A percentile compares a stretch with the other conserved stretches of the same genome.
Evolutionary conservation across 768 basidiomycete genomes (phyloP).

Genomic region (Coprinellus micaceus): DNA sequence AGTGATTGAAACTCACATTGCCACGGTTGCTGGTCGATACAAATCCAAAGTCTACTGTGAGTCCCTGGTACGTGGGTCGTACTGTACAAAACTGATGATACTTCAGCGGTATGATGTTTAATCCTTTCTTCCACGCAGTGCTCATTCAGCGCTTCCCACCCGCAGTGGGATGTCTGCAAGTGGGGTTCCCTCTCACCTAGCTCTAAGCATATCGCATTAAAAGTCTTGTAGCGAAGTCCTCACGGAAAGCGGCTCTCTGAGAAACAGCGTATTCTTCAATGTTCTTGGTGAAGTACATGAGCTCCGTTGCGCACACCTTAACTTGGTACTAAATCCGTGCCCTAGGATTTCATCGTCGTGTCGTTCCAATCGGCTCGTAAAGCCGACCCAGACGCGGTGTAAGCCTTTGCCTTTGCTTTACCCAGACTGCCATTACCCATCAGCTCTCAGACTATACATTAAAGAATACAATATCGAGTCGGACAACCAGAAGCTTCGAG

Average conservation of each 20-base stretch:
- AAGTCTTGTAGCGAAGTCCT: conserved; percentile 38
- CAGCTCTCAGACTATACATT: conserved; percentile 31
- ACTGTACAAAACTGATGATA: neutral
- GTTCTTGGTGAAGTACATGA: conserved; percentile 36
- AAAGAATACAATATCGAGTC: conserved; percentile 49
- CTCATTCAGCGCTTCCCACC: neutral
- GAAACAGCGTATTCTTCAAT: conserved; percentile 44
- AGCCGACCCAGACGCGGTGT: conserved; percentile 47
- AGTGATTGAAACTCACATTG: conserved; percentile 45
- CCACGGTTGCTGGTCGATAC: conserved; percentile 41
- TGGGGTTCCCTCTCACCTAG: conserved; percentile 13
- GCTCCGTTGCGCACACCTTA: neutral
- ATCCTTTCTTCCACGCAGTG: too few species aligned
- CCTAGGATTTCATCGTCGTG: conserved; percentile 42
- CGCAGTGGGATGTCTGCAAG: conserved; percentile 42
- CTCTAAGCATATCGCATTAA: neutral
- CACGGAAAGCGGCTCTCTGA: conserved; percentile 46
- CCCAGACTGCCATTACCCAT: neutral
- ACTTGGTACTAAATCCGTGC: neutral
- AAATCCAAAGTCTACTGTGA: conserved; percentile 41
- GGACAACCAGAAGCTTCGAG: conserved; percentile 41
- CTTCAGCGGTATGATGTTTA: neutral
- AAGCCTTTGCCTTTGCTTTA: neutral
- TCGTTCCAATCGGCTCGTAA: conserved; percentile 48
- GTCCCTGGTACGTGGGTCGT: conserved; percentile 1